Base-by-base conservation (phyloP, 352 stramenopile species). In the Lagenidium giganteum region DNA sequence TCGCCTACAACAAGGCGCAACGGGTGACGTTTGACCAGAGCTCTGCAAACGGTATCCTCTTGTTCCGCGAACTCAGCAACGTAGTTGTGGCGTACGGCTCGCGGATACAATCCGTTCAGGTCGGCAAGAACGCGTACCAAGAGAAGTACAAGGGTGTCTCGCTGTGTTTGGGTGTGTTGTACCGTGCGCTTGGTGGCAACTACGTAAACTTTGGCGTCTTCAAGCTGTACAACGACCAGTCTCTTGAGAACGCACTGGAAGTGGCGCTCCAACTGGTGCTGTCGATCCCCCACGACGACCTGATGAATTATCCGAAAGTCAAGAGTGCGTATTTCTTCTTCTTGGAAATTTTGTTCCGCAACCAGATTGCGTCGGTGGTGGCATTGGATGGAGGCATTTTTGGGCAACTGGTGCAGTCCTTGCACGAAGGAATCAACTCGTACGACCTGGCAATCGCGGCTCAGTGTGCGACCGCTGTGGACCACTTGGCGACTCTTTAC, bases 121-220 rank as follows among this genome's bases (percentile, higher is more conserved):
- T 96, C 26, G 70, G 67, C 9, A 87, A 89, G 59, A 88, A 87
- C 49, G 79, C 97, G 42, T 99, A 99, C 70, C 88, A 91, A 30
- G 82, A 96, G 46, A 97, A 96, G 65, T 98, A 98, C 83, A 99
- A 99, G 67, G 91, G 89, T n/a, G 95, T 98, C 51, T 80, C 91
- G 16, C 66, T 99, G 18, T 95, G 89, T 45, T 57, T 99, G 12
- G 86, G 87, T 51, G 94, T 98, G 42, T 47, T 93, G 18, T 93
- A 89, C 48, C 76, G 81, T 25, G 76, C 78, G 11, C 50, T 93
- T 20, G 81, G 81, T 39, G 96, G 96, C 20, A 98, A 97, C 55
- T 99, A 99, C 61, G 95, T 98, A 40, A 98, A 98, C 62, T 99
- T 99, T 66, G 96, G 96, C 44, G 96, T 99, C 18, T 99, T 99